phyloP scores from a whole-genome alignment of 1,284 basidiomycete species.

The Papiliotrema laurentii region DNA sequence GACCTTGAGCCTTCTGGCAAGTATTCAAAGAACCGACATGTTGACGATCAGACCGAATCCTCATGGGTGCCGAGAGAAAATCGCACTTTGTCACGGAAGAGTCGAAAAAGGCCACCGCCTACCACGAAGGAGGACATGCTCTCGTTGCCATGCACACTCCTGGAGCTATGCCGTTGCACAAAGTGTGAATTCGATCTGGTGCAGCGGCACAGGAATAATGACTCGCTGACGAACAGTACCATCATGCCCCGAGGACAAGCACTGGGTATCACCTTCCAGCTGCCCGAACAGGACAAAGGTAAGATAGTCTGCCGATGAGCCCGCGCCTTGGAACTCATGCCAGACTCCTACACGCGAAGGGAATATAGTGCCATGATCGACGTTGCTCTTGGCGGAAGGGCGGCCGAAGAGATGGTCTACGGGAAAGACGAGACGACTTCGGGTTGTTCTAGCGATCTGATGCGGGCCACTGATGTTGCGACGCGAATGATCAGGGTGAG shows the following conservation, averaged over 20 bases:
- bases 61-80: constrained; percentile 90
- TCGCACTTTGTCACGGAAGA: constrained; percentile 81
- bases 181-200: constrained; percentile 55
- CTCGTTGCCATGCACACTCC: constrained; percentile 84
- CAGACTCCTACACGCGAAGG: constrained; percentile 44
- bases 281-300: constrained; percentile 73
- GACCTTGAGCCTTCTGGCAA: not conserved
- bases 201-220: not conserved
- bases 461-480: constrained; percentile 71
- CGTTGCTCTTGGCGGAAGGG: constrained; percentile 86
- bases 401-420: constrained; percentile 88
- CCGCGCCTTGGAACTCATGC: constrained; percentile 1
- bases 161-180: constrained; percentile 90
- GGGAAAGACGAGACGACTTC: constrained; percentile 82
- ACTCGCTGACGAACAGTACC: constrained; percentile 50
- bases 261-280: constrained; percentile 77
- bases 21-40: not conserved
- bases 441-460: constrained; percentile 83
- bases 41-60: constrained; percentile 70
- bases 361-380: constrained; percentile 60
- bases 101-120: constrained; percentile 80
- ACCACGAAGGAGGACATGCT: constrained; percentile 94
- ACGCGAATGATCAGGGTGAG: constrained; percentile 82
- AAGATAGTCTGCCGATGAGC: not conserved
- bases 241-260: constrained; percentile 91